Conservation (phyloP, 805 yeast genomes). For the Wickerhamiella hasegawae region DNA sequence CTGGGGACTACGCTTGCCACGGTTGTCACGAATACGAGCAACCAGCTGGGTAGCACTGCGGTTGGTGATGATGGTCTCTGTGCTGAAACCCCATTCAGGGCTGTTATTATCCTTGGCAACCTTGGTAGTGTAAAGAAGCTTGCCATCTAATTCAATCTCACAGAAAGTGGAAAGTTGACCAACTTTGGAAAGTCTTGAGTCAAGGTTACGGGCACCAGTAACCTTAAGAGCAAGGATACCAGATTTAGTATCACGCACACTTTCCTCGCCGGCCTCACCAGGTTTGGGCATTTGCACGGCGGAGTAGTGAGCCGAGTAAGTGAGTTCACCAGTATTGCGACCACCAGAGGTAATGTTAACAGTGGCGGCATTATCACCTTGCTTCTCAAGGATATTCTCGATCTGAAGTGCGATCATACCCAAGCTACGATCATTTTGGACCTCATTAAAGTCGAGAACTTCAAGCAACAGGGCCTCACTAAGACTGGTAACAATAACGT, state of each 20-base stretch:
- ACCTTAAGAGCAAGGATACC: constrained; percentile 70
- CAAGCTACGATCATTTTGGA: constrained; percentile 58
- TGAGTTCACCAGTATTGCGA: constrained; percentile 62
- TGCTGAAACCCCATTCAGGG: constrained; percentile 49
- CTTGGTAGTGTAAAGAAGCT: constrained; percentile 40
- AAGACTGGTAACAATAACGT: constrained; percentile 53
- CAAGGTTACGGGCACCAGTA: constrained; percentile 41
- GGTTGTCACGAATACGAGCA: constrained; percentile 47
- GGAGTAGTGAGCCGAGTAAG: constrained; percentile 55
- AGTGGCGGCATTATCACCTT: constrained; percentile 30
- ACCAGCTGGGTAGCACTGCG: constrained; percentile 56
- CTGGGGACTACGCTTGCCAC: constrained; percentile 42
- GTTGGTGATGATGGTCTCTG: constrained; percentile 56
- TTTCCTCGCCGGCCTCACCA: constrained; percentile 55
- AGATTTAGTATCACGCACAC: constrained; percentile 85
- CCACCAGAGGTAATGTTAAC: constrained; percentile 63
- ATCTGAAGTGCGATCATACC: constrained; percentile 67
- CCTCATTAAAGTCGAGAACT: constrained; percentile 62
- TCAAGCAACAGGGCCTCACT: constrained; percentile 69
- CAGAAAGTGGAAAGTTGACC: constrained; percentile 49
- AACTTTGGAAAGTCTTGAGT: constrained; percentile 24
- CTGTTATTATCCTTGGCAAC: constrained; percentile 42
- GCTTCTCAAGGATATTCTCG: constrained; percentile 40
- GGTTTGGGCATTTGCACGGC: constrained; percentile 45
- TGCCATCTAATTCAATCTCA: constrained; percentile 53